phyloP scores from a whole-genome alignment of 2,329 filamentous ascomycete species.

The Trichophyton rubrum region DNA sequence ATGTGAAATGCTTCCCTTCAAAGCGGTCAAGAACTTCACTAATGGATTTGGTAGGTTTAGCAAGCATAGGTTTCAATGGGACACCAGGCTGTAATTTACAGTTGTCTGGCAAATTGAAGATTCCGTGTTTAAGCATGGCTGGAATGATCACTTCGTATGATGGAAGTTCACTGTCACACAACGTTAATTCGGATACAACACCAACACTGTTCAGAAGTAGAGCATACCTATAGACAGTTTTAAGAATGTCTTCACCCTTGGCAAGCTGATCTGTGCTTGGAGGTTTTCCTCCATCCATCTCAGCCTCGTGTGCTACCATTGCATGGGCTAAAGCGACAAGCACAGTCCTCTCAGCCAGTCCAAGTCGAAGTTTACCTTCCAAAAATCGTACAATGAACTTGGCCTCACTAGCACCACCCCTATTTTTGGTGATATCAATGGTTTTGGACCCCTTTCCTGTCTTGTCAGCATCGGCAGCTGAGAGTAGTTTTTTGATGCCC shows the following conservation, averaged over 20 bases:
- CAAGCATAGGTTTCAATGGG: constrained; percentile 94
- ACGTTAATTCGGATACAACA: neutral
- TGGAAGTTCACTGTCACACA: constrained; percentile 65
- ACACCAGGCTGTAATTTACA: constrained; percentile 91
- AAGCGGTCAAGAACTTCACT: constrained; percentile 95
- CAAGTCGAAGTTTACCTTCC: constrained; percentile 85
- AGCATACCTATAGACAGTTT: constrained; percentile 71
- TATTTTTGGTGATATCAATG: constrained; percentile 79
- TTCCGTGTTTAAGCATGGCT: constrained; percentile 72
- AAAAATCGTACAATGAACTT: constrained; percentile 89
- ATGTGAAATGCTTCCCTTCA: constrained; percentile 88
- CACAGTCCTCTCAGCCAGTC: constrained; percentile 83
- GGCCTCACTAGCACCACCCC: constrained; percentile 85
- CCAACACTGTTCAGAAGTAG: neutral
- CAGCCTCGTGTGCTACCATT: constrained; percentile 68
- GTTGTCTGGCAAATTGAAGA: constrained; percentile 65
- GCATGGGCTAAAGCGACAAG: constrained; percentile 84
- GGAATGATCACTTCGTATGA: constrained; percentile 94
- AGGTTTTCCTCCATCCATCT: constrained; percentile 52
- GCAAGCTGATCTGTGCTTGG: constrained; percentile 66
- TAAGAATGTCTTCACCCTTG: constrained; percentile 72
- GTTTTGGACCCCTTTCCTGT: constrained; percentile 52
- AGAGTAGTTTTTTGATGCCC: constrained; percentile 91
- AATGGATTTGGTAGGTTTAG: constrained; percentile 95
- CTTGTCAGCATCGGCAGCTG: constrained; percentile 64